phyloP scores from a whole-genome alignment of 208 protist genomes.

The Leishmania lainsoni region DNA sequence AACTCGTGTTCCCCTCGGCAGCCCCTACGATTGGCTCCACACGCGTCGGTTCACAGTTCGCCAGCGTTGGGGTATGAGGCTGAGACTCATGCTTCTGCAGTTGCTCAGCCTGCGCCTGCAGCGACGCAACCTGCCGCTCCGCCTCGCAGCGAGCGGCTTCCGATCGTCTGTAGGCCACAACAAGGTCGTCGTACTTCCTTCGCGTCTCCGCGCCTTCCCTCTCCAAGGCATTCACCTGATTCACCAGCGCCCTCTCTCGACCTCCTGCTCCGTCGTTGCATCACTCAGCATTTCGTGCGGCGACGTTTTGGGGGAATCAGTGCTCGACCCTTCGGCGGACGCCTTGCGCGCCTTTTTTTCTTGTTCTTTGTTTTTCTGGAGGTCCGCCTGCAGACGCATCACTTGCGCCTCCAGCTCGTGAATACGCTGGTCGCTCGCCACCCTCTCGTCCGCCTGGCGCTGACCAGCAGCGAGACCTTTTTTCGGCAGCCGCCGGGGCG shows the following conservation, averaged over 20 bases:
- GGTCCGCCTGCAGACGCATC: conserved; percentile 28
- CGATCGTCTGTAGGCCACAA: conserved; percentile 5
- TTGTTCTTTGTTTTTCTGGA: conserved; percentile 19
- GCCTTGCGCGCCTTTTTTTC: conserved; percentile 14
- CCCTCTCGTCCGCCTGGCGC: conserved; percentile 30
- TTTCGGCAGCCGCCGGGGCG: conserved; percentile 23
- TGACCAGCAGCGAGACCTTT: conserved; percentile 11
- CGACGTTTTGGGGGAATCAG: neutral
- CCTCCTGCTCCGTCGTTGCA: conserved; percentile 14
- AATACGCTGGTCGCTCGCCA: conserved; percentile 19
- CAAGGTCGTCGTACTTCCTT: conserved; percentile 23
- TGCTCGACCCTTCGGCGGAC: neutral
- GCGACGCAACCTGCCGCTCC: conserved; percentile 25
- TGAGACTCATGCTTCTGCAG: conserved; percentile 9
- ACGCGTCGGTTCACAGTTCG: neutral
- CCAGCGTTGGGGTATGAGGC: neutral
- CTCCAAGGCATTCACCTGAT: conserved; percentile 19
- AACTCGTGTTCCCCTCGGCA: neutral
- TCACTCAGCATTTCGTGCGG: neutral
- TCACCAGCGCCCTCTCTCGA: conserved; percentile 13
- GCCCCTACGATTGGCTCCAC: conserved; percentile 10
- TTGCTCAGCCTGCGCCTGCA: conserved; percentile 10
- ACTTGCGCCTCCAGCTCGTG: conserved; percentile 40
- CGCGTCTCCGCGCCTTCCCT: conserved; percentile 39
- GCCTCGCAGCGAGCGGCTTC: conserved; percentile 15